Conservation (phyloP, 306 rosid genomes). For the Quercus cerris region DNA sequence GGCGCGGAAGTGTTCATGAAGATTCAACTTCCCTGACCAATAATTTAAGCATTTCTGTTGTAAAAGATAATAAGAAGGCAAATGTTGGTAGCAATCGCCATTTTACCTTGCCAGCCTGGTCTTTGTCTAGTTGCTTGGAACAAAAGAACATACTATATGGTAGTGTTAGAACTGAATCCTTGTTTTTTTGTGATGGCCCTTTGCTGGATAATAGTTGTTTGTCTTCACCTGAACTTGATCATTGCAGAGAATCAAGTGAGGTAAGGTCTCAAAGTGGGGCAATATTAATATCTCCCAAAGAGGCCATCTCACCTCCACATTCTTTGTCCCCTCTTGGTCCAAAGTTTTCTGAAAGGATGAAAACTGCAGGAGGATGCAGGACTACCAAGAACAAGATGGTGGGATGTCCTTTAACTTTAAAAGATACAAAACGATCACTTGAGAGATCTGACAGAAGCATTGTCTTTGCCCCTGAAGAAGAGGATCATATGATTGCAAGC, state of each 20-base stretch:
- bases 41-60: constrained; percentile 23
- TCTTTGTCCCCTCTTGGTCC: constrained; percentile 94
- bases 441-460: constrained; percentile 38
- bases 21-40: constrained; percentile 32
- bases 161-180: constrained; percentile 24
- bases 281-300: constrained; percentile 39
- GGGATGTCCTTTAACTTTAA: constrained; percentile 31
- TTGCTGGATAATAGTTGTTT: constrained; percentile 38
- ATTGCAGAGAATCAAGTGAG: constrained; percentile 35
- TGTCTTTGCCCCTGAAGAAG: constrained; percentile 37
- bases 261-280: constrained; percentile 33
- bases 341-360: constrained; percentile 68
- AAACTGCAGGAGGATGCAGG: constrained; percentile 36
- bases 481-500: constrained; percentile 34
- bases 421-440: constrained; percentile 35
- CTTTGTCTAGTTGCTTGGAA: constrained; percentile 54
- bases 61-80: constrained; percentile 86
- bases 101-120: constrained; percentile 39
- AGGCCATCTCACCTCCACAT: constrained; percentile 45
- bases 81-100: constrained; percentile 60
- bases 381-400: constrained; percentile 36
- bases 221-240: constrained; percentile 37
- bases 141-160: constrained; percentile 26
- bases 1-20: constrained; percentile 35
- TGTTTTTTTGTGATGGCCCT: constrained; percentile 52